Percentiles rank a stretch among this genome's conserved stretches.
phyloP scores from a whole-genome alignment of 768 basidiomycete species.

The Panaeolus cyanescens region DNA sequence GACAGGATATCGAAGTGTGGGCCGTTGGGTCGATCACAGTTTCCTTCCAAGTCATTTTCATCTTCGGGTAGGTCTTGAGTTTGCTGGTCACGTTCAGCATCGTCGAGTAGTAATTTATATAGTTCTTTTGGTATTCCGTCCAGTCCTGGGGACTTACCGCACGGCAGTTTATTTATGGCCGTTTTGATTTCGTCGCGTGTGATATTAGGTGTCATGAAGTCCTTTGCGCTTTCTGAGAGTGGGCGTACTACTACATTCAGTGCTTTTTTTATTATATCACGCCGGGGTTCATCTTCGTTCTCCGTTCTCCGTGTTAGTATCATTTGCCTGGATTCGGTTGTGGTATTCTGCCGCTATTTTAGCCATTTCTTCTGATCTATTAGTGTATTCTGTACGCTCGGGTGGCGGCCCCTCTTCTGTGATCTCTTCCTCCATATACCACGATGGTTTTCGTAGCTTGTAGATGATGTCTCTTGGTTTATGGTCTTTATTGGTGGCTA shows the following conservation, averaged over 20 bases:
- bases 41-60: background rate
- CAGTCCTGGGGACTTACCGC: slow-evolving; percentile 20
- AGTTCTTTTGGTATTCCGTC: slow-evolving; percentile 30
- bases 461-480: slow-evolving; percentile 4
- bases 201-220: background rate
- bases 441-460: too few relatives aligned
- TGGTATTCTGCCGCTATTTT: slow-evolving; percentile 28
- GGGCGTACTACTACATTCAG: background rate
- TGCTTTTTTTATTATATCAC: background rate
- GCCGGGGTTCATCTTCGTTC: too few relatives aligned
- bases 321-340: slow-evolving; percentile 18
- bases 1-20: slow-evolving; percentile 14
- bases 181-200: slow-evolving; percentile 15
- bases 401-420: too few relatives aligned
- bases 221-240: background rate
- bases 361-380: slow-evolving; percentile 28
- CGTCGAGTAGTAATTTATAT: slow-evolving; percentile 24
- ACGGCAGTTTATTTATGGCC: slow-evolving; percentile 14
- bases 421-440: too few relatives aligned
- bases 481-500: slow-evolving; percentile 3
- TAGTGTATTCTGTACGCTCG: slow-evolving; percentile 12
- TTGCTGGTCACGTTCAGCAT: too few relatives aligned
- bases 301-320: background rate
- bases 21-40: background rate
- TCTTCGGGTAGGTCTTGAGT: background rate